Base-by-base conservation (phyloP, 2,329 filamentous ascomycete genomes). In the Fusarium sp. region DNA sequence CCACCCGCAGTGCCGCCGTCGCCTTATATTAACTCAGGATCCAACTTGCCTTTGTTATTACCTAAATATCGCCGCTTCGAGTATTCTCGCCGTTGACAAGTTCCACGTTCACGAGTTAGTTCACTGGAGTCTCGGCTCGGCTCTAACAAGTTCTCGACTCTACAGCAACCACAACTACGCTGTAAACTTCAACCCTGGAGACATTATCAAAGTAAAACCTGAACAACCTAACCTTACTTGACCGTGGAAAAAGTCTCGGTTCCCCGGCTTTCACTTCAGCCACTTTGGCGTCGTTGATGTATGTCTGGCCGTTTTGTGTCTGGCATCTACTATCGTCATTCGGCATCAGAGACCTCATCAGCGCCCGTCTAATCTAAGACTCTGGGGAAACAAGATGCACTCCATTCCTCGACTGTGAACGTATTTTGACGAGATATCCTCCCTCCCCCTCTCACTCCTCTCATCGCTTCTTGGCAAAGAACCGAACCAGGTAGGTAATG, bases 361-460 rank as follows among this genome's bases (percentile, higher is more conserved):
- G 43, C 58, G 45, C 57, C 46, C 53, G 47, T 66, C 56, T 63
- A 51, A 66, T 59, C 57, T 42, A 69, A 69, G 67, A 69, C 67
- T 70, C 67, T 64, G 67, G 66, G 67, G 67, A 69, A 68, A 50
- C 59, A 62, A 54, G 55, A 69, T 62, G 56, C 65, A 49, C 42
- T 47, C 46, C 63, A 67, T 66, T 66, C 63, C 56, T 59, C 49
- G 19, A 49, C 28, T 34, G 39, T 57, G 43, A 57, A 22, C n/a
- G 14, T 21, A 47, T 42, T 21, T 57, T 19, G 36, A 24, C 14
- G 17, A 17, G 34, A 36, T 36, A 36, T 17, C 14, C 21, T 50
- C 56, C 38, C 40, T 46, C 49, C 39, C 26, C 42, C 49, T 44
- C 57, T 39, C 40, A 26, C 50, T 42, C 45, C 36, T 63, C 33